Base-by-base conservation (phyloP, 768 basidiomycete genomes). In the Cyathus striatus region DNA sequence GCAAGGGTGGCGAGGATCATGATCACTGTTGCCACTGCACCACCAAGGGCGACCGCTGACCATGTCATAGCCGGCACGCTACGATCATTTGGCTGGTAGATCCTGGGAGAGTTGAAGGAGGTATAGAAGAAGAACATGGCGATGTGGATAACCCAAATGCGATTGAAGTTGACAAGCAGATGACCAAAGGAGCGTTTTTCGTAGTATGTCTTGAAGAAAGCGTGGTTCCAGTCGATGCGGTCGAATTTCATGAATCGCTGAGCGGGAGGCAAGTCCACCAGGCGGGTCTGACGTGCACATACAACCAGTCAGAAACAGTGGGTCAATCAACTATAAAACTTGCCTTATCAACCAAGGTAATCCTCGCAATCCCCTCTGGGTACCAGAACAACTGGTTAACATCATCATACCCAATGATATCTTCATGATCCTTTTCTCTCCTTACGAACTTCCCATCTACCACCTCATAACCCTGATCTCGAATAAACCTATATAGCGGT, bases 341-440 rank as follows among this genome's bases (percentile, higher is more conserved):
- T 51, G 90, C 91, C 78, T 91, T 95, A 73, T 97, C 91, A 14
- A 68, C 76, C 32, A 97, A 74, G 2, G 83, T 79, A 55, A 99
- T 98, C 23, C 90, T 73, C 7, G 93, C 89, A 55, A 99, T 93
- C 23, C 96, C 96, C 50, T 99, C 96, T 2, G 95, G 96, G 62
- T 98, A 99, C 96, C 95, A 99, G 65, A 99, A 99, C 37, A 99
- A 68, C 61, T 99, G 95, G 60, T 99, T 99, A 49, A 98, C 86
- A 65, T 99, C 96, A 62, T 99, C 96, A 56, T 99, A 99, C 3
- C 96, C 96, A 56, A 99, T 95, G 55, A 97, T 93, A 48, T 82
- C 75, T 38, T 90, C 83, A 58, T 98, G 96, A 56, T 99, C 96
- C 59, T 73, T 74, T 72, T 99, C 96, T 57, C 88, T 76, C 57